Evolutionary conservation across 345 rosid species (phyloP).

Genomic region (Hibiscus trionum): DNA sequence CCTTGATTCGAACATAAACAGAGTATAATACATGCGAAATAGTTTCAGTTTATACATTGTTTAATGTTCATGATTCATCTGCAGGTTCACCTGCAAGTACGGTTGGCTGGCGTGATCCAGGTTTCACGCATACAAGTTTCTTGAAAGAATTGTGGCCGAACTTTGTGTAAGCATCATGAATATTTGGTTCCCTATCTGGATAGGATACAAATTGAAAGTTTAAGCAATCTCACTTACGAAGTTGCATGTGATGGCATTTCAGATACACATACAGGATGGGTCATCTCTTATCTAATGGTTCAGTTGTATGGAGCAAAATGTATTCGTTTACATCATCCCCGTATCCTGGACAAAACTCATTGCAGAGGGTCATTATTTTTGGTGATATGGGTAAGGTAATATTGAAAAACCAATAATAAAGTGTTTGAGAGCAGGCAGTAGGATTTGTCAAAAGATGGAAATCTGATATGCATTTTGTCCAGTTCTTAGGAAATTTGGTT

Average conservation of each 20-base stretch:
- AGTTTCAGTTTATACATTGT: neutral
- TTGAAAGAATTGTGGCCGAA: conserved; percentile 78
- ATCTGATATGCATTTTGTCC: neutral
- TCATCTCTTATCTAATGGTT: conserved; percentile 40
- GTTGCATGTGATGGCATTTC: conserved; percentile 12
- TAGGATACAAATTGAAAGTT: neutral
- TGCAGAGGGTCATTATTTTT: conserved; percentile 69
- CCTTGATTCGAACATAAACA: neutral
- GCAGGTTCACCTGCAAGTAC: conserved; percentile 68
- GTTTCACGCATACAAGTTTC: conserved; percentile 70
- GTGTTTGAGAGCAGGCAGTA: neutral
- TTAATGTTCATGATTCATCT: neutral
- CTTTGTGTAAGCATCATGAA: conserved; percentile 15
- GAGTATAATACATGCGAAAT: neutral
- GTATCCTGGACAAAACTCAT: conserved; percentile 83
- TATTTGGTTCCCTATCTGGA: neutral
- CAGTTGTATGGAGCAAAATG: conserved; percentile 49
- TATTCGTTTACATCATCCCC: conserved; percentile 69
- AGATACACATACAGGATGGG: conserved; percentile 65
- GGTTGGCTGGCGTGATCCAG: conserved; percentile 90
- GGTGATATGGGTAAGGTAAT: conserved; percentile 92
- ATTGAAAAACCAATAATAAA: neutral
- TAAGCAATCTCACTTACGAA: neutral
- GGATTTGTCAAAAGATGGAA: neutral
- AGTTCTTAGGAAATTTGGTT: neutral